Evolutionary conservation across 1,284 basidiomycete species (phyloP), one percentile per base, ranked within the genome.

Genomic region (Cryptococcus maquisensis): DNA sequence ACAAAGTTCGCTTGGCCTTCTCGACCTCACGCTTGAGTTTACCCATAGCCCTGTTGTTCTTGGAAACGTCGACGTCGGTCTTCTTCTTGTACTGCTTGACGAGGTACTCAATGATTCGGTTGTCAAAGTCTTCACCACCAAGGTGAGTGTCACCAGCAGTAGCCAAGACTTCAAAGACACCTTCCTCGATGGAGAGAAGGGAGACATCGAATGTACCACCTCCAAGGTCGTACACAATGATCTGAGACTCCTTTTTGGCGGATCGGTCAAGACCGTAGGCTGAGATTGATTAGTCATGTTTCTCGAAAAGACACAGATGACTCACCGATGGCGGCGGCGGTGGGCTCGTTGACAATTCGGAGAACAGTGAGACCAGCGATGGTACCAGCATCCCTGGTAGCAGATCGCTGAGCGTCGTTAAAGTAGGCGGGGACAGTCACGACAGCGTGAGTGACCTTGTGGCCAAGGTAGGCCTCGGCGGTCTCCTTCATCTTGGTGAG

Each of bases 141-240:
- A 98, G 87, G 77, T 97, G 95, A 61, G 95, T 98, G 80, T 98
- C 94, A 83, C 94, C 94, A 59, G 94, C 93, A 56, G 94, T 98
- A 52, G 95, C 92, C 68, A 95, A 88, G 68, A 98, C 94, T 67
- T 92, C 93, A 73, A 98, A 98, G 68, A 97, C 90, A 79, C 93
- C 94, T 73, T 91, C 92, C 71, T 85, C 90, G 79, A 97, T 97
- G 77, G 93, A 94, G 59, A 98, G 83, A 57, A 98, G 86, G 58
- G 94, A 97, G 51, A 97, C 94, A 86, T 97, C 94, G 81, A 98
- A 98, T 51, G 94, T 97, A 79, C 94, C 94, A 78, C 94, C 94
- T 78, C 94, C 94, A 55, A 97, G 87, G 81, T 98, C 94, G 80
- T 96, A 98, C 73, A 98, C 93, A 68, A 97, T 93, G 78, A 98